A percentile compares a stretch with the other conserved stretches of the same genome.
Evolutionary conservation across 352 stramenopile genomes (phyloP).

Genomic region (Globisporangium apiculatum): DNA sequence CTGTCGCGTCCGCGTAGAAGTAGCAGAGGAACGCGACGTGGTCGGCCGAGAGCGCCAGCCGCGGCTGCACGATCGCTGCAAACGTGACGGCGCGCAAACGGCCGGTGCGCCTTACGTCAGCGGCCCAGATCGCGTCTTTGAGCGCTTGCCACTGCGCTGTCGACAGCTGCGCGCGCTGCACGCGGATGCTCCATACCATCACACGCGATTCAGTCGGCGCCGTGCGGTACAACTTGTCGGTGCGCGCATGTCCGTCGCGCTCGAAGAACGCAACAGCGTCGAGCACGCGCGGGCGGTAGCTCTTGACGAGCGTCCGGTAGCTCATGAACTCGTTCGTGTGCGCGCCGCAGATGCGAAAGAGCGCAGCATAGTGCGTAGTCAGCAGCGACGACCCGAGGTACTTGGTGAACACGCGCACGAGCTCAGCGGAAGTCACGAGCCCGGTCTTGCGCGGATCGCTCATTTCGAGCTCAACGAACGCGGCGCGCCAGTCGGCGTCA

Average conservation of each 20-base stretch:
- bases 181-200: slow-evolving; percentile 65
- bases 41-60: slow-evolving; percentile 44
- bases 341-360: slow-evolving; percentile 63
- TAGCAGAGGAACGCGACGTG: slow-evolving; percentile 66
- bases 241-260: slow-evolving; percentile 27
- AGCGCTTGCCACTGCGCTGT: slow-evolving; percentile 29
- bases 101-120: slow-evolving; percentile 42
- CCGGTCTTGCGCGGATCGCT: slow-evolving; percentile 53
- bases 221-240: slow-evolving; percentile 41
- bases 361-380: slow-evolving; percentile 36
- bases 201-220: slow-evolving; percentile 63
- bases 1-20: slow-evolving; percentile 71
- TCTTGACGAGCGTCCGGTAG: slow-evolving; percentile 62
- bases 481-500: slow-evolving; percentile 51
- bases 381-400: slow-evolving; percentile 48
- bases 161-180: slow-evolving; percentile 38
- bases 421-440: slow-evolving; percentile 47
- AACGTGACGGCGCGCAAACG: slow-evolving; percentile 44
- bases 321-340: slow-evolving; percentile 64
- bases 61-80: slow-evolving; percentile 31
- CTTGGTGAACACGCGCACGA: slow-evolving; percentile 56
- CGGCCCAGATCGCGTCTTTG: slow-evolving; percentile 45
- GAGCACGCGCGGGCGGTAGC: slow-evolving; percentile 47
- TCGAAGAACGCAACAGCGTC: slow-evolving; percentile 53
- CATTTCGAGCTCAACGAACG: slow-evolving; percentile 57